phyloP scores from a whole-genome alignment of 768 basidiomycete species.

The Leucocoprinus sp. region DNA sequence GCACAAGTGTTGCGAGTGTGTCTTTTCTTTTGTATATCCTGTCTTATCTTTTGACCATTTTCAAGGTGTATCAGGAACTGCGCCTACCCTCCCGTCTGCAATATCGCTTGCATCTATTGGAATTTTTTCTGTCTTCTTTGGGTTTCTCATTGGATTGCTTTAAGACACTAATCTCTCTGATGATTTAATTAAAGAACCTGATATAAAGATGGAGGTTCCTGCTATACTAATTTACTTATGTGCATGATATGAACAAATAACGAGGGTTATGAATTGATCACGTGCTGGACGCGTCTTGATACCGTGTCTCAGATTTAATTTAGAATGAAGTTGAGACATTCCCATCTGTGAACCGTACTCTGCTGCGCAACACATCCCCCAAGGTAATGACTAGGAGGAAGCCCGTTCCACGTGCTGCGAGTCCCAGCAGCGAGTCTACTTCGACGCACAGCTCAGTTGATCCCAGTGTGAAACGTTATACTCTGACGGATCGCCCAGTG shows the following conservation, averaged over 20 bases:
- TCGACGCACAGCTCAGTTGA: constrained; percentile 16
- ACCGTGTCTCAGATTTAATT: background rate
- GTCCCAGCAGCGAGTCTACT: constrained; percentile 15
- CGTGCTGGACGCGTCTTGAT: constrained; percentile 21
- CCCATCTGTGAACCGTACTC: constrained; percentile 6
- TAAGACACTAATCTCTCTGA: background rate
- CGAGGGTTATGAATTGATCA: no score
- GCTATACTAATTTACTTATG: constrained; percentile 4
- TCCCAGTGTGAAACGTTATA: constrained; percentile 24
- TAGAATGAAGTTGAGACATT: background rate
- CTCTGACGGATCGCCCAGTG: constrained; percentile 22
- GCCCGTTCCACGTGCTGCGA: constrained; percentile 21
- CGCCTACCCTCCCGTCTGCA: background rate
- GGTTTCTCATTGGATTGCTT: background rate
- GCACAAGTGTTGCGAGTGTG: background rate
- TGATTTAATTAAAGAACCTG: background rate
- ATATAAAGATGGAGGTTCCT: background rate
- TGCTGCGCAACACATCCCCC: constrained; percentile 11
- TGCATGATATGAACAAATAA: background rate
- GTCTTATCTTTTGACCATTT: background rate
- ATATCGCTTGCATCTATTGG: background rate
- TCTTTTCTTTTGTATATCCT: background rate
- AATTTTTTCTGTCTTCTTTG: constrained; percentile 1
- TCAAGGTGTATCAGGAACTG: background rate
- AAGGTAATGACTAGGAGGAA: constrained; percentile 26